Base-by-base conservation (phyloP, 257 asterid genomes). In the Salvia splendens region DNA sequence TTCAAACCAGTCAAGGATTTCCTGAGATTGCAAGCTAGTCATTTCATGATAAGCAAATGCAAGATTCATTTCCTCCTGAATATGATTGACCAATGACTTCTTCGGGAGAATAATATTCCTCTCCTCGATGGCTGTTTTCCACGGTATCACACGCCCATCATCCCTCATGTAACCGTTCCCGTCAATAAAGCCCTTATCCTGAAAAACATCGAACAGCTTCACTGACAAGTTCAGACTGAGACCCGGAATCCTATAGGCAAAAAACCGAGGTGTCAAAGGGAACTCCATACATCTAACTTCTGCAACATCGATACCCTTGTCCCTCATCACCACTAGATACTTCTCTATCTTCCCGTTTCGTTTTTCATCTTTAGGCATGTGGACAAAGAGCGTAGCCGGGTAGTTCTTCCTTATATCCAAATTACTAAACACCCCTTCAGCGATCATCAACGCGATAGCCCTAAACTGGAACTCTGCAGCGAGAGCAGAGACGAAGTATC, bases 11-110 rank as follows among this genome's bases (percentile, higher is more conserved):
- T 88, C 78, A 69, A 90, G 73, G 14, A 90, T 90, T 69, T 93
- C 80, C 51, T 72, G 81, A 33, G 91, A 85, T 48, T 78, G 92
- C 82, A 93, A 81, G 80, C 96, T 88, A 41, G 96, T 93, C 99
- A 93, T 93, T 78, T 90, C 99, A 83, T 93, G 99, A 84, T 85
- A 88, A 0, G 95, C 95, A 85, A 68, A 93, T 0, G 99, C 99
- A 69, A 93, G 95, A 82, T 93, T 93, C 96, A 93, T 84, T 82
- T 93, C 99, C 82, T 93, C 99, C 63, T 88, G 97, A 76, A 93
- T 86, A 78, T 82, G 95, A 66, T 86, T 81, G 46, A 73, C 80
- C 77, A 93, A 42, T 54, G 87, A 80, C 61, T 79, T 77, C 64
- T 84, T 80, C 1, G 86, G 92, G 66, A 93, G 79, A 68, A 49